Base-by-base conservation (phyloP, 345 rosid species). In the Erucastrum elatum region DNA sequence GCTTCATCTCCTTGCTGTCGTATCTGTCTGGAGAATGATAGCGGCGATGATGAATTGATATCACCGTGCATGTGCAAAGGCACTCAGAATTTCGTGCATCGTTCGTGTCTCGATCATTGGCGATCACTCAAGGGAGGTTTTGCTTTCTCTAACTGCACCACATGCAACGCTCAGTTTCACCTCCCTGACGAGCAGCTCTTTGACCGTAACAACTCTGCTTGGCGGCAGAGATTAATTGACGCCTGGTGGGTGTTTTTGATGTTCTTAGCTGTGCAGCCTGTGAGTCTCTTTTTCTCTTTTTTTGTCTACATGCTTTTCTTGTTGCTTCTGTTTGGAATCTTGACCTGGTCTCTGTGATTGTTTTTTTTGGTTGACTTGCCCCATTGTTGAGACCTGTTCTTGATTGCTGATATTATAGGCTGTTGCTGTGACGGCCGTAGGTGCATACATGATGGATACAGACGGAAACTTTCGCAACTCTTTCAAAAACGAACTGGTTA, bases 31-130 rank as follows among this genome's bases (percentile, higher is more conserved):
- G 98, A 94, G 84, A 11, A 44, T 81, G 97, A 94, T 70, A 82
- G 92, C 51, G 94, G 92, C 75, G 98, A 81, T 39, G 98, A 92
- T 86, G 98, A 91, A 72, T 80, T 94, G 87, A 94, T 94, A 84
- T 89, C 98, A 29, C 98, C 98, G 13, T 94, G 98, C 84, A 91
- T 90, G 98, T 92, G 97, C 85, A 92, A 92, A 85, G 97, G 97
- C 75, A 92, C 97, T 15, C 95, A 92, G 66, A 92, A 90, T 83
- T 92, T 90, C 70, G 97, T 92, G 73, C 97, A 92, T 76, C 93
- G 97, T 0, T 82, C 89, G 33, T 92, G 97, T 76, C 91, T 92
- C 34, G 95, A 92, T 83, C 95, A 90, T 78, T 92, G 97, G 97
- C 90, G 97, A 65, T 89, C 95, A 1, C 87, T 92, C 29, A 89